Conservation (phyloP, 2,329 filamentous ascomycete genomes). For the Aureobasidium subglaciale region DNA sequence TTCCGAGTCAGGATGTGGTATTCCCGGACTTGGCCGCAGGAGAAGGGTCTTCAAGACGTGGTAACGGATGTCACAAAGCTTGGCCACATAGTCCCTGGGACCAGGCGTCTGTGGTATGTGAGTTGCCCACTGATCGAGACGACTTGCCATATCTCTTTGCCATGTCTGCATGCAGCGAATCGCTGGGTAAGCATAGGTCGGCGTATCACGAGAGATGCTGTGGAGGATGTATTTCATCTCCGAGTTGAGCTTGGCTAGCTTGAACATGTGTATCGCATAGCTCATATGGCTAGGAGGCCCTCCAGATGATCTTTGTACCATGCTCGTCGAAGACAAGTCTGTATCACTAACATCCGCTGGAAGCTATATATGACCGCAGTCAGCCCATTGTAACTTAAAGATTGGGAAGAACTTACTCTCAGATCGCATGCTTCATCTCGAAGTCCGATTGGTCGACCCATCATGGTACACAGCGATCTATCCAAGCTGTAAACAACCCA, state of each 20-base stretch:
- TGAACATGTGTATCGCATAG: constrained; percentile 5
- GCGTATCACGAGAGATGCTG: neutral
- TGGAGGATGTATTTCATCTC: constrained; percentile 12
- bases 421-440: constrained; percentile 3
- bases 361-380: neutral
- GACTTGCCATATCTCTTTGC: neutral
- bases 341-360: neutral
- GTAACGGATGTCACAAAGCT: neutral
- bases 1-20: neutral
- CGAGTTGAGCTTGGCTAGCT: constrained; percentile 5
- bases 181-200: constrained; percentile 3
- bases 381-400: neutral
- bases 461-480: constrained; percentile 9
- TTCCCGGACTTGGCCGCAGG: constrained; percentile 1
- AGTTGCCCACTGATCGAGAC: neutral
- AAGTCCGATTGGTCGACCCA: constrained; percentile 4
- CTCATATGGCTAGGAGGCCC: neutral
- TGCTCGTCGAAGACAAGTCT: neutral
- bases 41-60: constrained; percentile 6
- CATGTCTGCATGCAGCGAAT: constrained; percentile 6
- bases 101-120: neutral
- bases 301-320: neutral
- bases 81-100: neutral
- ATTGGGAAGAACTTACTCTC: neutral
- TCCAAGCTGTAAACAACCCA: constrained; percentile 8